Conservation (phyloP, 805 yeast genomes). For the Scheffersomyces lignosus region DNA sequence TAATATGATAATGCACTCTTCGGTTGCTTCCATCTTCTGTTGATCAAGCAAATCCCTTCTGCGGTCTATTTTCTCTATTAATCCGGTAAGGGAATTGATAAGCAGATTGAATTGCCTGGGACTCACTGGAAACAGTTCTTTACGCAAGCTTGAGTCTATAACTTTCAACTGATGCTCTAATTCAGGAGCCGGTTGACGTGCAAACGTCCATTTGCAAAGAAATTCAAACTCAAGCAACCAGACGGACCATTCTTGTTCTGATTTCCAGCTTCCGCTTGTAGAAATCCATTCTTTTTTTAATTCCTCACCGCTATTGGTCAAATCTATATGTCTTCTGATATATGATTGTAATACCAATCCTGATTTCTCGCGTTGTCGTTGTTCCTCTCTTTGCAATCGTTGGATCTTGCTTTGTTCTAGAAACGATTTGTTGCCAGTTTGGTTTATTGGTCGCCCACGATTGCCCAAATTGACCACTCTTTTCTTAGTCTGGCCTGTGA, state of each 20-base stretch:
- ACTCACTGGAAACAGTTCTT: no score
- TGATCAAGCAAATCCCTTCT: background rate
- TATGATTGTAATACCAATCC: slow-evolving; percentile 51
- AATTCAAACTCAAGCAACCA: slow-evolving; percentile 24
- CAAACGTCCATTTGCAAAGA: slow-evolving; percentile 13
- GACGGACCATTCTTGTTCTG: slow-evolving; percentile 11
- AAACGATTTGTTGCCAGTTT: slow-evolving; percentile 38
- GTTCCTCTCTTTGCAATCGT: slow-evolving; percentile 62
- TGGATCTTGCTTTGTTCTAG: slow-evolving; percentile 67
- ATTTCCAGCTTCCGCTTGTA: background rate
- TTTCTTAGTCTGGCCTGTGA: slow-evolving; percentile 65
- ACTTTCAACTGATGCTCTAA: slow-evolving; percentile 2
- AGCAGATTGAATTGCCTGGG: background rate
- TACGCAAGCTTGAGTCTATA: background rate
- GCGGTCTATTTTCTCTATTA: background rate
- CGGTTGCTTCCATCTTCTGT: background rate
- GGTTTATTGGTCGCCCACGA: slow-evolving; percentile 26
- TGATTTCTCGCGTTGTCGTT: slow-evolving; percentile 49
- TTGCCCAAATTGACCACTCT: slow-evolving; percentile 67
- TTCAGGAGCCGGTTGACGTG: slow-evolving; percentile 5
- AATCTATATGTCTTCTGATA: slow-evolving; percentile 42
- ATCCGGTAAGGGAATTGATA: background rate
- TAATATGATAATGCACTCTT: background rate
- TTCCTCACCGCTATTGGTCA: slow-evolving; percentile 15
- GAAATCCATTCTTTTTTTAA: slow-evolving; percentile 16